phyloP scores from a whole-genome alignment of 164 flowering plant species.

The Houttuynia cordata region DNA sequence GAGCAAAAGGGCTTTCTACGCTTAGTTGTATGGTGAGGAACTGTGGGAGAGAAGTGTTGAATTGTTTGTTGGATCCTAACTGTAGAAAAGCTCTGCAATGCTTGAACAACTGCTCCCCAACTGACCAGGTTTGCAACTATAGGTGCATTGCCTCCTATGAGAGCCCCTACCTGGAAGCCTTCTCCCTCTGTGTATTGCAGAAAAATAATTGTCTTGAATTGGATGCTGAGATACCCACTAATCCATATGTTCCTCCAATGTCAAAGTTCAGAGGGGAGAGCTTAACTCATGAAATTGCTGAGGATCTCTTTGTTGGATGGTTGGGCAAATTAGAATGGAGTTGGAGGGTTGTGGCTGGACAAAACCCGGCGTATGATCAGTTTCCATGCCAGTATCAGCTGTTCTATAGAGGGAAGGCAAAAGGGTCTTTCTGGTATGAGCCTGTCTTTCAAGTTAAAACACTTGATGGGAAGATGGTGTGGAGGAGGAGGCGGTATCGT shows the following conservation, averaged over 20 bases:
- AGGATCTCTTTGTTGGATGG: conserved; percentile 94
- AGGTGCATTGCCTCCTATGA: conserved; percentile 90
- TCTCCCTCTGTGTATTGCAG: conserved; percentile 83
- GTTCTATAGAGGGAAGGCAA: conserved; percentile 84
- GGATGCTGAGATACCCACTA: conserved; percentile 71
- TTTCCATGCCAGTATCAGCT: conserved; percentile 97
- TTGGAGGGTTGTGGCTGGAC: conserved; percentile 95
- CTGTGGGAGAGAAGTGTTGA: conserved; percentile 69
- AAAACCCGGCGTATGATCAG: conserved; percentile 98
- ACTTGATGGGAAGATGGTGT: conserved; percentile 60
- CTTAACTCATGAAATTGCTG: conserved; percentile 64
- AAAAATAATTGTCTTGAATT: conserved; percentile 77
- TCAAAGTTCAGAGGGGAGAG: conserved; percentile 38
- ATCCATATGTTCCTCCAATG: conserved; percentile 66
- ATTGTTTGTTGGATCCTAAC: conserved; percentile 73
- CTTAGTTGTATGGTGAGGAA: conserved; percentile 77
- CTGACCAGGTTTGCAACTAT: conserved; percentile 90
- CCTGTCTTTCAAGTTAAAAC: conserved; percentile 87
- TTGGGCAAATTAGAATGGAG: conserved; percentile 81
- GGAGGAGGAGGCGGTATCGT: conserved; percentile 85
- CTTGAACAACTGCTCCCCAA: conserved; percentile 80
- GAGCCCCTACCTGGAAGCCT: conserved; percentile 71
- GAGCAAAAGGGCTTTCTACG: conserved; percentile 80
- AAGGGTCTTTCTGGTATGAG: conserved; percentile 94
- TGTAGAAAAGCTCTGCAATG: conserved; percentile 89